These are phyloP conservation scores for Nyssa sinensis DNA, from an alignment of 148 eudicot species.

Conservation along the genomic window DNA sequence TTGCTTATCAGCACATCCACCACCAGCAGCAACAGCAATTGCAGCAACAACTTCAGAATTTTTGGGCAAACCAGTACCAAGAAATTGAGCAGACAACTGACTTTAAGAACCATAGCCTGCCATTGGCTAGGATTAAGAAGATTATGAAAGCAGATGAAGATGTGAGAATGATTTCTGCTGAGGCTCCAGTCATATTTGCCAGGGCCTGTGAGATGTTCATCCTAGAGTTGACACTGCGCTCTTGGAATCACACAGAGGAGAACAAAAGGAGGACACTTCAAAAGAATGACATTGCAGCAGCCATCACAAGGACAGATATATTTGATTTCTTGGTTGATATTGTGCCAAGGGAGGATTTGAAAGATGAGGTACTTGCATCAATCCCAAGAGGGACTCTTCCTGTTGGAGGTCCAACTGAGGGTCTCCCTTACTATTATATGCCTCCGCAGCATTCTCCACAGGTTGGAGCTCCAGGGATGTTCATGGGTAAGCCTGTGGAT, in stretches of 20 bases:
- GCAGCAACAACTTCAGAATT: constrained; percentile 32
- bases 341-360: constrained; percentile 39
- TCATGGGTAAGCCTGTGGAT: constrained; percentile 35
- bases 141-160: constrained; percentile 49
- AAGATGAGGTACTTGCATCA: constrained; percentile 30
- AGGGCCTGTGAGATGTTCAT: constrained; percentile 50
- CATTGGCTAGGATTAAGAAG: constrained; percentile 48
- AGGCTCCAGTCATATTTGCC: constrained; percentile 44
- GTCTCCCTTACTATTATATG: constrained; percentile 31
- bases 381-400: constrained; percentile 34
- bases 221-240: constrained; percentile 42
- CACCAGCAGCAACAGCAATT: constrained; percentile 31
- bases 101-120: constrained; percentile 40
- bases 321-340: constrained; percentile 53
- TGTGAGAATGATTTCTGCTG: constrained; percentile 50
- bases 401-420: constrained; percentile 27
- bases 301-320: constrained; percentile 36
- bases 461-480: constrained; percentile 36
- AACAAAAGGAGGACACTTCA: constrained; percentile 47
- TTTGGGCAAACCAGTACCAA: constrained; percentile 34
- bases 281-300: constrained; percentile 39
- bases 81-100: constrained; percentile 33
- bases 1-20: constrained; percentile 32
- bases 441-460: constrained; percentile 33
- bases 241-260: constrained; percentile 44